These are phyloP conservation scores for Yarrowia osloensis DNA, from an alignment of 805 yeast genomes.

Conservation along the genomic window DNA sequence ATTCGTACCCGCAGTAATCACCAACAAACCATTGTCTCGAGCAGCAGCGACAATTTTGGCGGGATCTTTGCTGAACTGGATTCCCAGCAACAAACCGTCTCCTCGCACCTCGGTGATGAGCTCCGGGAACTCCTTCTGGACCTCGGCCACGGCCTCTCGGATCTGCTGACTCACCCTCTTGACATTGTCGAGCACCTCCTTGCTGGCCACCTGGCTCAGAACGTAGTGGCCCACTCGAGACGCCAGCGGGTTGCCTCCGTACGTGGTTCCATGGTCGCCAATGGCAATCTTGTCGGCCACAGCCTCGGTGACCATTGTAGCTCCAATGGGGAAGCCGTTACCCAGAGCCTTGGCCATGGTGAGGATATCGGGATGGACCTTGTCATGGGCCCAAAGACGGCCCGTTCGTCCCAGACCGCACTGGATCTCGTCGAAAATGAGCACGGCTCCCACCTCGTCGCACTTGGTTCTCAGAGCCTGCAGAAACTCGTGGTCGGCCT, in stretches of 20 bases:
- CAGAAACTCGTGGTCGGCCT: constrained; percentile 65
- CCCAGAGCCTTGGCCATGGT: constrained; percentile 97
- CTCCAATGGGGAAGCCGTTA: constrained; percentile 95
- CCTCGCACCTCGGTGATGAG: constrained; percentile 76
- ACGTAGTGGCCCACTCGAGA: constrained; percentile 79
- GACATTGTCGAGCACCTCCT: constrained; percentile 62
- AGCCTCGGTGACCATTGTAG: constrained; percentile 80
- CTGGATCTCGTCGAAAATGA: constrained; percentile 94
- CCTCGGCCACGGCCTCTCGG: constrained; percentile 45
- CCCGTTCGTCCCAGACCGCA: constrained; percentile 96
- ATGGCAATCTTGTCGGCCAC: constrained; percentile 72
- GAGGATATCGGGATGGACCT: constrained; percentile 90
- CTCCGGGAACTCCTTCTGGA: constrained; percentile 59
- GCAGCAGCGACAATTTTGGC: constrained; percentile 62
- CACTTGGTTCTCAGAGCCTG: constrained; percentile 67
- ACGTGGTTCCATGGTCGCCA: constrained; percentile 98
- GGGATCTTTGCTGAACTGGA: constrained; percentile 72
- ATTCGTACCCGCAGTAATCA: constrained; percentile 90
- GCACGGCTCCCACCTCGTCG: constrained; percentile 64
- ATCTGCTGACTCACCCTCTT: constrained; percentile 61
- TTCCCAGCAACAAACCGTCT: constrained; percentile 82
- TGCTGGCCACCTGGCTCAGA: constrained; percentile 62
- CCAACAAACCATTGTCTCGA: constrained; percentile 75
- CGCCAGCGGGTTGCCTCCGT: constrained; percentile 95
- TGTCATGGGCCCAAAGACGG: constrained; percentile 78